Percentiles rank a stretch among this genome's conserved stretches.
Evolutionary conservation across 148 eudicot genomes (phyloP).

Genomic region (Suaeda aralocaspica): DNA sequence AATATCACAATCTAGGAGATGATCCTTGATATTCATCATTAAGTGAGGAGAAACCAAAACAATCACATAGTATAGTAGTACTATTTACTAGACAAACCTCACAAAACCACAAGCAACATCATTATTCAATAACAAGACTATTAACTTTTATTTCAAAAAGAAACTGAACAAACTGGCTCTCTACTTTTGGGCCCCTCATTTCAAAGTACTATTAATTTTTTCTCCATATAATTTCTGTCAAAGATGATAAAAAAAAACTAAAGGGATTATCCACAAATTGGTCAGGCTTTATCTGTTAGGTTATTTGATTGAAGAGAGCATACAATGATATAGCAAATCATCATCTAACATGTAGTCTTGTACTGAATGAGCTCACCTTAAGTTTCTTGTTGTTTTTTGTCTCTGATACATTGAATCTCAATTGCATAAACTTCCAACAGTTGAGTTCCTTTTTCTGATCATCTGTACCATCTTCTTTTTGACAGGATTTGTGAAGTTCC

Average conservation of each 20-base stretch:
- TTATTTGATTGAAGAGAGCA: neutral
- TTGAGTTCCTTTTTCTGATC: slow-evolving; percentile 99
- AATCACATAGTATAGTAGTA: too few species aligned
- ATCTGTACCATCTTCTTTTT: slow-evolving; percentile 92
- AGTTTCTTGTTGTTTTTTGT: slow-evolving; percentile 97
- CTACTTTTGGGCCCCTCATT: neutral
- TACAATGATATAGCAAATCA: too few species aligned
- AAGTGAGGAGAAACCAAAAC: too few species aligned
- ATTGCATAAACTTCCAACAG: slow-evolving; percentile 94
- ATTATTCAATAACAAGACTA: neutral
- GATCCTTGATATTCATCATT: too few species aligned
- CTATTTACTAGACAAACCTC: too few species aligned
- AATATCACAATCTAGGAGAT: too few species aligned
- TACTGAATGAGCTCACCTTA: slow-evolving; percentile 45
- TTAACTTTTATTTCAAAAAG: neutral
- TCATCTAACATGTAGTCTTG: too few species aligned
- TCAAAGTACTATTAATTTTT: neutral
- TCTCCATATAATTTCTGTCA: neutral
- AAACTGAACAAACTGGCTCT: neutral
- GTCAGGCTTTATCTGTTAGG: neutral
- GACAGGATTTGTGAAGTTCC: slow-evolving; percentile 97
- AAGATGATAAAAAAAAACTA: too few species aligned
- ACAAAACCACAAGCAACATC: neutral
- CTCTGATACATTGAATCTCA: slow-evolving; percentile 97
- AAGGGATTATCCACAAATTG: neutral